Evolutionary conservation across 495 filamentous ascomycete genomes (phyloP).

Genomic region (Aspergillus egyptiacus): DNA sequence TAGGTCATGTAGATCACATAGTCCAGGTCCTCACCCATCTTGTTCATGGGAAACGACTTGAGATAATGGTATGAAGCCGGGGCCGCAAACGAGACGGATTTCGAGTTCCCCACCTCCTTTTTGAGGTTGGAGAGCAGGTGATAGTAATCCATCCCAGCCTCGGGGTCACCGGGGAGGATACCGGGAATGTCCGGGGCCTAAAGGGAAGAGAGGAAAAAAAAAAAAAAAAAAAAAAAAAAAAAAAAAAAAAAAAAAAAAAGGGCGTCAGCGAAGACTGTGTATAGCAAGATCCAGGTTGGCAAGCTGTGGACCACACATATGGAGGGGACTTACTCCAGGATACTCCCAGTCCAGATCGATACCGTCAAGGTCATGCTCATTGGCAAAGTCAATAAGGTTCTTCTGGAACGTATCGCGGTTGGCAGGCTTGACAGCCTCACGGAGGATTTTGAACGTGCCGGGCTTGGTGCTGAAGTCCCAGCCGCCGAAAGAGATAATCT

Average conservation of each 20-base stretch:
- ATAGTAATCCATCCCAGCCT: too few species aligned
- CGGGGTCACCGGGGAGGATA: slow-evolving; percentile 31
- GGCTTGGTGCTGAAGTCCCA: slow-evolving; percentile 40
- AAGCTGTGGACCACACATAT: too few species aligned
- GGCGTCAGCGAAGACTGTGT: too few species aligned
- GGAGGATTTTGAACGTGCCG: slow-evolving; percentile 32
- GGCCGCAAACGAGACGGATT: slow-evolving; percentile 17
- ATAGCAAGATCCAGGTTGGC: too few species aligned
- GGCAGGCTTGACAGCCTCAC: slow-evolving; percentile 26
- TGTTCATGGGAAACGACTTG: slow-evolving; percentile 23
- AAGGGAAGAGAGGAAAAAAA: not conserved
- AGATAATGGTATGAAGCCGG: slow-evolving; percentile 33
- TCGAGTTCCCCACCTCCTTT: not conserved
- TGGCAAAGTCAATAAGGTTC: slow-evolving; percentile 32
- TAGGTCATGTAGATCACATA: slow-evolving; percentile 38
- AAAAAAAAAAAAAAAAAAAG: too few species aligned
- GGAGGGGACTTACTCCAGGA: slow-evolving; percentile 17
- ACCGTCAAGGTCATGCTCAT: slow-evolving; percentile 29
- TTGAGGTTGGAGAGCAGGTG: too few species aligned
- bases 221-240: not conserved
- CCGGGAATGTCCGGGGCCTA: slow-evolving; percentile 34
- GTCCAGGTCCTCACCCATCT: slow-evolving; percentile 22
- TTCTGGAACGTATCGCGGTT: slow-evolving; percentile 31
- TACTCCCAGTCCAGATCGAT: slow-evolving; percentile 43
- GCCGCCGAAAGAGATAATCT: slow-evolving; percentile 43